Conservation (phyloP, 768 basidiomycete species). For the Tricholoma hemisulphureum region DNA sequence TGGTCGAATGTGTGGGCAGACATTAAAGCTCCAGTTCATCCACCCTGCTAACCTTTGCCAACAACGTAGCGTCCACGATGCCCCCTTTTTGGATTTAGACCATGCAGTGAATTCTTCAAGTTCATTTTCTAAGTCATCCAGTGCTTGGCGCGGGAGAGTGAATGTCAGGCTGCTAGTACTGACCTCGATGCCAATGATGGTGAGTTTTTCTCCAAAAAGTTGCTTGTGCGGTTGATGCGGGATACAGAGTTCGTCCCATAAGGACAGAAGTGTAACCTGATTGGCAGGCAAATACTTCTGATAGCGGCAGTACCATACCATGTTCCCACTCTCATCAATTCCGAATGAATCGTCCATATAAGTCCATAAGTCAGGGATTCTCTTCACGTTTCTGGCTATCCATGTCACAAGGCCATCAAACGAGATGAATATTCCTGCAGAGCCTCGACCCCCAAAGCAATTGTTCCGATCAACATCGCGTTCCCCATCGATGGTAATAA, state of each 20-base stretch:
- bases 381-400: conserved; percentile 26
- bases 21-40: conserved; percentile 41
- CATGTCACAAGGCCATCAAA: conserved; percentile 32
- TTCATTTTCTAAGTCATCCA: conserved; percentile 11
- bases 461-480: conserved; percentile 31
- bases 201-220: conserved; percentile 28
- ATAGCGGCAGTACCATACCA: conserved; percentile 30
- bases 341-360: conserved; percentile 35
- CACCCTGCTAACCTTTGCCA: conserved; percentile 34
- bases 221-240: conserved; percentile 42
- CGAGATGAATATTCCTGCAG: conserved; percentile 23
- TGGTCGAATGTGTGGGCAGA: conserved; percentile 29
- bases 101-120: conserved; percentile 4
- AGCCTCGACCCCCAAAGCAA: conserved; percentile 30
- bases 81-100: not conserved
- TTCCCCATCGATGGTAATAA: conserved; percentile 28
- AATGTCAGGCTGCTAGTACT: conserved; percentile 32
- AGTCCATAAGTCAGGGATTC: conserved; percentile 17
- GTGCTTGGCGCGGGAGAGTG: conserved; percentile 10
- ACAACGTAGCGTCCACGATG: conserved; percentile 9
- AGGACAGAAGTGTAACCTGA: conserved; percentile 18
- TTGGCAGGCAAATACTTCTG: not conserved
- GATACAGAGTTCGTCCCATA: conserved; percentile 41
- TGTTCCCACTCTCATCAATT: conserved; percentile 17
- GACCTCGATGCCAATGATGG: conserved; percentile 40